These are phyloP conservation scores for Tricholoma bakamatsutake DNA, from an alignment of 768 basidiomycete genomes.

Conservation along the genomic window DNA sequence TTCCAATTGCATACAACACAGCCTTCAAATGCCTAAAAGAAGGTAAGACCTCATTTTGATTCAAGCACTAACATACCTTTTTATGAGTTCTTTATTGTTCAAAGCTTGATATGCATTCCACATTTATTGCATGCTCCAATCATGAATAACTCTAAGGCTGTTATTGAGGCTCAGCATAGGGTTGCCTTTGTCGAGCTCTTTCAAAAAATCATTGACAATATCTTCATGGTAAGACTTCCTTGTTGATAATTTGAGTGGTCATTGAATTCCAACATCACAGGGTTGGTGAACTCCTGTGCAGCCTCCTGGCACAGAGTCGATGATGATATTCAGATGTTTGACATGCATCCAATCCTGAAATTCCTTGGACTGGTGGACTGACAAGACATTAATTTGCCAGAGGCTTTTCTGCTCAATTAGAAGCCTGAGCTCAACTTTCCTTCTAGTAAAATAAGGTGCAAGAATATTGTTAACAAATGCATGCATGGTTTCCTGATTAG, in stretches of 20 bases:
- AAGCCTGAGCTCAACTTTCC: slow-evolving; percentile 9
- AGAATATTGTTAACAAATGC: slow-evolving; percentile 18
- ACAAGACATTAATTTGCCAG: slow-evolving; percentile 22
- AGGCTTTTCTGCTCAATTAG: slow-evolving; percentile 9
- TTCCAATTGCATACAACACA: neutral
- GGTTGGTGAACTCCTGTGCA: slow-evolving; percentile 22
- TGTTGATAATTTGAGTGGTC: slow-evolving; percentile 26
- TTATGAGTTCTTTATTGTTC: neutral
- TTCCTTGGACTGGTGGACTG: slow-evolving; percentile 26
- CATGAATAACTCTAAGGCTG: neutral
- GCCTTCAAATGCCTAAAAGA: neutral
- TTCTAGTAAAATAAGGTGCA: slow-evolving; percentile 15
- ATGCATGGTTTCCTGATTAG: slow-evolving; percentile 18
- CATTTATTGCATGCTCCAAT: neutral
- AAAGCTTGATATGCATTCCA: neutral
- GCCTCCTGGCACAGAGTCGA: slow-evolving; percentile 27
- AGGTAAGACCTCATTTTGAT: neutral
- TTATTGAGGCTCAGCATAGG: neutral
- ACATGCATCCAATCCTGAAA: slow-evolving; percentile 24
- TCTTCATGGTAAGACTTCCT: slow-evolving; percentile 27
- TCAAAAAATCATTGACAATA: slow-evolving; percentile 24
- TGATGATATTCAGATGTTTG: slow-evolving; percentile 20
- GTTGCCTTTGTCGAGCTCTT: slow-evolving; percentile 14
- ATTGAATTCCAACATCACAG: slow-evolving; percentile 33
- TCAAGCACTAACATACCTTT: neutral